These are phyloP conservation scores for Kwoniella dendrophila DNA, from an alignment of 768 basidiomycete genomes.

Conservation along the genomic window DNA sequence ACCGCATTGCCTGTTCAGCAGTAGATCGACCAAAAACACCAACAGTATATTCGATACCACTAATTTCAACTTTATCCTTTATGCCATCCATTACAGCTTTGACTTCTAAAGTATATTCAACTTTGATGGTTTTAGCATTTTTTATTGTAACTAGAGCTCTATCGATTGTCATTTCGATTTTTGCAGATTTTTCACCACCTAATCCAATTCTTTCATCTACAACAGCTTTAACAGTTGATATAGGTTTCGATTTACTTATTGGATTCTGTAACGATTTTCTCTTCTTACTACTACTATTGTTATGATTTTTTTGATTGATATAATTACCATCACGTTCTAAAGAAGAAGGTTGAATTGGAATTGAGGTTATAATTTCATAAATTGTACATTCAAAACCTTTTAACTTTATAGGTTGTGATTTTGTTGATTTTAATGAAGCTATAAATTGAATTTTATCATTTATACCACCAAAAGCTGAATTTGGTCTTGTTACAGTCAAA, in stretches of 20 bases:
- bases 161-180: slow-evolving; percentile 60
- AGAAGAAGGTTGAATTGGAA: too few species aligned
- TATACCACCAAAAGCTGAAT: slow-evolving; percentile 83
- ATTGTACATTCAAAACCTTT: slow-evolving; percentile 82
- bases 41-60: slow-evolving; percentile 43
- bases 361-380: slow-evolving; percentile 74
- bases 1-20: slow-evolving; percentile 49
- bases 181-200: slow-evolving; percentile 71
- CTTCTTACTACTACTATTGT: slow-evolving; percentile 37
- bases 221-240: slow-evolving; percentile 52
- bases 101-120: slow-evolving; percentile 74
- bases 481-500: slow-evolving; percentile 72
- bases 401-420: slow-evolving; percentile 68
- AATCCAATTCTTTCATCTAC: slow-evolving; percentile 73
- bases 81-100: slow-evolving; percentile 74
- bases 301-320: slow-evolving; percentile 58
- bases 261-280: slow-evolving; percentile 59
- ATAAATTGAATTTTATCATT: slow-evolving; percentile 75
- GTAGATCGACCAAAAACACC: slow-evolving; percentile 40
- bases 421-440: slow-evolving; percentile 73
- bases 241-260: slow-evolving; percentile 69
- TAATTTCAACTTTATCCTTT: slow-evolving; percentile 31
- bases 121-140: slow-evolving; percentile 68
- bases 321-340: too few species aligned
- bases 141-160: slow-evolving; percentile 81